Conservation (phyloP, 768 basidiomycete species). For the Infundibulicybe gibba region DNA sequence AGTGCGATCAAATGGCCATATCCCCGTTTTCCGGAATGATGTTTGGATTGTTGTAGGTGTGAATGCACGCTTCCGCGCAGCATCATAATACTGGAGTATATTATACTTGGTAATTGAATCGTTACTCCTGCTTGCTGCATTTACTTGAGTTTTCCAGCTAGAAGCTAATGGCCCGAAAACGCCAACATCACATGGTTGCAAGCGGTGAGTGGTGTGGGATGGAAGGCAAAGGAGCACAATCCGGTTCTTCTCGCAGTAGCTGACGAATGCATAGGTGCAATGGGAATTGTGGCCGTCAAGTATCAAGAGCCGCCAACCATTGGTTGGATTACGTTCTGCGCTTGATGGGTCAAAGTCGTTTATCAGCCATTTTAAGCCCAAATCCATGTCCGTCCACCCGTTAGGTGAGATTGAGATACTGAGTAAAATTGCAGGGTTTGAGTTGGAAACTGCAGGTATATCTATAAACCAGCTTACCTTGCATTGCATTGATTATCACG, state of each 20-base stretch:
- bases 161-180: constrained; percentile 31
- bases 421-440: background rate
- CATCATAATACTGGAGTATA: constrained; percentile 18
- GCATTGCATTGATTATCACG: constrained; percentile 21
- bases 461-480: constrained; percentile 15
- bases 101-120: constrained; percentile 24
- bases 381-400: constrained; percentile 36
- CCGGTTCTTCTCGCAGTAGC: constrained; percentile 17
- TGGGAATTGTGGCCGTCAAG: constrained; percentile 37
- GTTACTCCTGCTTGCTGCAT: constrained; percentile 1
- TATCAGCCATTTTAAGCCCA: constrained; percentile 27
- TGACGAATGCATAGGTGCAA: constrained; percentile 25
- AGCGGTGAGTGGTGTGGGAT: constrained; percentile 31
- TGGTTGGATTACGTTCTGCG: background rate
- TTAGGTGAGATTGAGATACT: constrained; percentile 30
- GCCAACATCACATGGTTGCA: constrained; percentile 31
- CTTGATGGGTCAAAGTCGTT: constrained; percentile 27
- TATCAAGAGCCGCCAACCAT: constrained; percentile 24
- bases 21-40: constrained; percentile 25
- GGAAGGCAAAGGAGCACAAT: constrained; percentile 33
- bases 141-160: constrained; percentile 25
- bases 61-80: constrained; percentile 16
- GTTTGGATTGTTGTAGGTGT: constrained; percentile 21
- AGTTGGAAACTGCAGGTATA: background rate
- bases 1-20: constrained; percentile 20